phyloP scores from a whole-genome alignment of 2,329 filamentous ascomycete species.

The Aspergillus sp. region DNA sequence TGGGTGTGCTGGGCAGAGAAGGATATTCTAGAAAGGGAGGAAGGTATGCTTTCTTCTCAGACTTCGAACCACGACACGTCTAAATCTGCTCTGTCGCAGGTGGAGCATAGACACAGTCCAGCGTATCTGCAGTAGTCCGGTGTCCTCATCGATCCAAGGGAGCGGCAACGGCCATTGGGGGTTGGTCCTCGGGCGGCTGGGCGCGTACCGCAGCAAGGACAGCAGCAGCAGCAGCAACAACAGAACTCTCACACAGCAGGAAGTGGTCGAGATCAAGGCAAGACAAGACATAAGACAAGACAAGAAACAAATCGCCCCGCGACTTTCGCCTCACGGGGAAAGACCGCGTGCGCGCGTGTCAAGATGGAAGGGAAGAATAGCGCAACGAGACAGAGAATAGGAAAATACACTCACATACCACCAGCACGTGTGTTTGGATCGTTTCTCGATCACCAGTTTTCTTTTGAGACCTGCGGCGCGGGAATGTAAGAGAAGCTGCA shows the following conservation, averaged over 20 bases:
- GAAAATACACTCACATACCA: conserved; percentile 22
- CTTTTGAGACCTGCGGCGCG: conserved; percentile 22
- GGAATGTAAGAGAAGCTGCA: conserved; percentile 26
- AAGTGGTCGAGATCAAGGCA: background rate
- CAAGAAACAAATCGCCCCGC: conserved; percentile 1
- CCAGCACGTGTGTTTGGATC: conserved; percentile 23
- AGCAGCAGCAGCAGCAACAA: background rate
- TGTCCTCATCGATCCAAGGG: conserved; percentile 13
- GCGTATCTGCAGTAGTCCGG: conserved; percentile 6
- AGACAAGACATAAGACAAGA: conserved; percentile 5
- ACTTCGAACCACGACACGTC: conserved; percentile 6
- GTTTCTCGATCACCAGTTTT: conserved; percentile 15
- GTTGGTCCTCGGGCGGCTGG: conserved; percentile 15
- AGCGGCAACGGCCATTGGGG: conserved; percentile 9
- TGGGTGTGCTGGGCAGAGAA: conserved; percentile 5
- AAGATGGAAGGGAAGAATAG: conserved; percentile 7
- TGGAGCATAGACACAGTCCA: conserved; percentile 10
- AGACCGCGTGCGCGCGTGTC: background rate
- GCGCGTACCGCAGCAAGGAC: conserved; percentile 14
- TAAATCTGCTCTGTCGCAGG: conserved; percentile 4
- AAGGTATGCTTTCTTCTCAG: background rate
- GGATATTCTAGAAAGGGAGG: conserved; percentile 9
- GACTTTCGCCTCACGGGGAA: background rate
- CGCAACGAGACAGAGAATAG: conserved; percentile 2
- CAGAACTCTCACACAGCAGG: background rate